phyloP scores from a whole-genome alignment of 1,284 basidiomycete genomes.

The Irpex sp. region DNA sequence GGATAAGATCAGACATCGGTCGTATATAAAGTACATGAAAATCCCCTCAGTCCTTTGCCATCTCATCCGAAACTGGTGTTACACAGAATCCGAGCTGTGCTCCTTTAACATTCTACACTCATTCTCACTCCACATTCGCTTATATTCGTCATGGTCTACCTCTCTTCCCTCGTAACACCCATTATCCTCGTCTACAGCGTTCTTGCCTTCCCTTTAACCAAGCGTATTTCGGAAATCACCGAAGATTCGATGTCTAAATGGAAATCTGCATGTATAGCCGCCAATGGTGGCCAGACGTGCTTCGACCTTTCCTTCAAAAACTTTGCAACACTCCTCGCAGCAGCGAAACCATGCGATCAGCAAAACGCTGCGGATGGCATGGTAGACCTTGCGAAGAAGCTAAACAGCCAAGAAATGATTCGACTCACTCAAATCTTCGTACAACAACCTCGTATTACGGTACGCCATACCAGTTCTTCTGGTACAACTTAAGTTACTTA shows the following conservation, averaged over 20 bases:
- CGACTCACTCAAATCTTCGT: conserved; percentile 53
- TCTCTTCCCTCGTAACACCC: background rate
- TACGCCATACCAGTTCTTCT: conserved; percentile 17
- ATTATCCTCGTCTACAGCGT: conserved; percentile 17
- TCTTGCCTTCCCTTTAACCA: conserved; percentile 23
- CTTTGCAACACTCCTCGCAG: conserved; percentile 50
- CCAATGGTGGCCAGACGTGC: conserved; percentile 49
- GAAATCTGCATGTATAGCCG: conserved; percentile 40
- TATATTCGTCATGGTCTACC: background rate
- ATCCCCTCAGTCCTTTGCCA: too few relatives aligned
- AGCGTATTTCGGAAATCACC: conserved; percentile 40
- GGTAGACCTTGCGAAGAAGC: conserved; percentile 55
- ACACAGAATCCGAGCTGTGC: background rate
- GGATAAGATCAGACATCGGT: too few relatives aligned
- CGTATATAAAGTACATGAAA: too few relatives aligned
- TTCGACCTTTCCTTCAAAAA: conserved; percentile 49
- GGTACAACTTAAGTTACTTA: background rate
- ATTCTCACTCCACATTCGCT: background rate
- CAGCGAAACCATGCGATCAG: conserved; percentile 54
- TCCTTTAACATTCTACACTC: background rate
- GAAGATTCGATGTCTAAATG: conserved; percentile 35
- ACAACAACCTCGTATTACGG: conserved; percentile 52
- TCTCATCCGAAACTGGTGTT: too few relatives aligned
- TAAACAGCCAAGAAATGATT: conserved; percentile 52
- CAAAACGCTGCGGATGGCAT: conserved; percentile 59